Conservation (phyloP, 2,329 filamentous ascomycete species). For the Bipolaris sorokiniana region DNA sequence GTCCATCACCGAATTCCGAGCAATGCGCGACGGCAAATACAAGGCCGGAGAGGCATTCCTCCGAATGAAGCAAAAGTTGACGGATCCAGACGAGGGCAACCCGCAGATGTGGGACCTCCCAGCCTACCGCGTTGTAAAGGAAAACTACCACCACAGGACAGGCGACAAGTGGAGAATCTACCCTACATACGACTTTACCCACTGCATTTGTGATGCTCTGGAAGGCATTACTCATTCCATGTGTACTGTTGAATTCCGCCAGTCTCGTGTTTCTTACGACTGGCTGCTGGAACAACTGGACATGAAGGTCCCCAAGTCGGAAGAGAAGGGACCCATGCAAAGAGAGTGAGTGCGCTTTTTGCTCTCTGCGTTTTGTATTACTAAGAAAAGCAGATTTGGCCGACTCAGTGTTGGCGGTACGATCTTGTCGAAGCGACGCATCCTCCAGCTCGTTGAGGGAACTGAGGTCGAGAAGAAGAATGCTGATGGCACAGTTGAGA, state of each 20-base stretch:
- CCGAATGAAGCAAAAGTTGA: slow-evolving; percentile 87
- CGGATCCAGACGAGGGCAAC: slow-evolving; percentile 70
- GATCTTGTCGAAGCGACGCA: slow-evolving; percentile 83
- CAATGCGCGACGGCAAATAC: slow-evolving; percentile 92
- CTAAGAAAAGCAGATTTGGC: slow-evolving; percentile 56
- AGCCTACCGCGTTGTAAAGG: slow-evolving; percentile 83
- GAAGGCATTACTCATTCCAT: slow-evolving; percentile 91
- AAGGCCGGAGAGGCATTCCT: slow-evolving; percentile 81
- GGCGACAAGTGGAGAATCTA: slow-evolving; percentile 89
- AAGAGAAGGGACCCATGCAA: slow-evolving; percentile 76
- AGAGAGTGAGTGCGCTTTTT: slow-evolving; percentile 65
- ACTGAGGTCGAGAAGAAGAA: slow-evolving; percentile 54
- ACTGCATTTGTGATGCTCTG: slow-evolving; percentile 90
- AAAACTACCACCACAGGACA: slow-evolving; percentile 76
- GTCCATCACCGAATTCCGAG: slow-evolving; percentile 82
- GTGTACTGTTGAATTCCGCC: slow-evolving; percentile 91
- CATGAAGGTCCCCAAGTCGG: slow-evolving; percentile 71
- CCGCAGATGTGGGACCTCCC: slow-evolving; percentile 97
- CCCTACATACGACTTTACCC: slow-evolving; percentile 91
- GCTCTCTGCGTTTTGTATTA: neutral
- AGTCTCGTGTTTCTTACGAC: slow-evolving; percentile 85
- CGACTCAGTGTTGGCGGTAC: slow-evolving; percentile 82
- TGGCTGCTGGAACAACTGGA: slow-evolving; percentile 83
- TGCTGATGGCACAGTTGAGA: slow-evolving; percentile 51
- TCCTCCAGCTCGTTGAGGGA: slow-evolving; percentile 79